A percentile compares a stretch with the other conserved stretches of the same genome.
Conservation (phyloP, 257 asterid species). For the Solanum paucissectum region DNA sequence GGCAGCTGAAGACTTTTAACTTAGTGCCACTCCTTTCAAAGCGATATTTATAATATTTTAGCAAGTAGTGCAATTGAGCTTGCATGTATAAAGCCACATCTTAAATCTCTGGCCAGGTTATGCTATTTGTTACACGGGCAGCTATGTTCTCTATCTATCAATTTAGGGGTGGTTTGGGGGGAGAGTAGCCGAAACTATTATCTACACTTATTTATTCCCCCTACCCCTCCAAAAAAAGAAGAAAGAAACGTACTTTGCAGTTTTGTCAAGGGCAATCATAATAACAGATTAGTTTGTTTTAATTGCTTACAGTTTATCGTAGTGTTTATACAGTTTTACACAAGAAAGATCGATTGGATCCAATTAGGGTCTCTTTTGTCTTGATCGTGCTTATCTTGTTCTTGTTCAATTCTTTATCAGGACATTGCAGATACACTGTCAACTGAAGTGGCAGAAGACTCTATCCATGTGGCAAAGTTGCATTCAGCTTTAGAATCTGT, state of each 20-base stretch:
- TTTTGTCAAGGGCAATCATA: background rate
- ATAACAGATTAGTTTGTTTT: background rate
- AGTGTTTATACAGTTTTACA: background rate
- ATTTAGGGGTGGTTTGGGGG: background rate
- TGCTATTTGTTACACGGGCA: background rate
- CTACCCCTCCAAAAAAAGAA: background rate
- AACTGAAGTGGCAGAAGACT: conserved; percentile 82
- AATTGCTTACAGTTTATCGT: background rate
- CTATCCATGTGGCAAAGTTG: conserved; percentile 89
- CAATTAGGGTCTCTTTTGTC: background rate
- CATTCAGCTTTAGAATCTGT: conserved; percentile 97
- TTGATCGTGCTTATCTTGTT: background rate
- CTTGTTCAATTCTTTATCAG: conserved; percentile 25
- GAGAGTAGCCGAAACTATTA: background rate
- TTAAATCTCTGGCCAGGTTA: background rate
- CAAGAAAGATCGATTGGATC: background rate
- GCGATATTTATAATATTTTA: background rate
- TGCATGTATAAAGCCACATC: background rate
- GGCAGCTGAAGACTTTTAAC: background rate
- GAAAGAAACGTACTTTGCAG: background rate
- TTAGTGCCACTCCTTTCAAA: background rate
- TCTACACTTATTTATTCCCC: background rate
- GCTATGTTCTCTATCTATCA: background rate
- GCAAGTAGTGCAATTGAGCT: background rate
- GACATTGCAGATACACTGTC: conserved; percentile 99